Base-by-base conservation (phyloP, 148 eudicot species). In the Nyssa sinensis region DNA sequence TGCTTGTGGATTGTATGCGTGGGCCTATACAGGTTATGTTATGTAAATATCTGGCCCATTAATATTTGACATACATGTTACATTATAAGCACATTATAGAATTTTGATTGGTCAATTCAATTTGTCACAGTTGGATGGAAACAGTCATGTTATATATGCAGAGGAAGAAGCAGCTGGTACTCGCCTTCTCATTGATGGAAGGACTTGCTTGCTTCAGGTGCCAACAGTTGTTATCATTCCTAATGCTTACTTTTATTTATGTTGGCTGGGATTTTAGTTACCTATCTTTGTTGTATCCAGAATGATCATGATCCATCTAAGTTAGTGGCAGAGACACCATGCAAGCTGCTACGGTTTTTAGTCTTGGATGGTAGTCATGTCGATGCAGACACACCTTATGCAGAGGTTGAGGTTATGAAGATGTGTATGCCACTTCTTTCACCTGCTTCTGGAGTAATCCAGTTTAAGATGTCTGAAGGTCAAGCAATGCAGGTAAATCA, bases 161-260 rank as follows among this genome's bases (percentile, higher is more conserved):
- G 99, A 96, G 86, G 99, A 96, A 84, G 99, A 96, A 90, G 98
- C 99, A 33, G 99, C 97, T 72, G 99, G 99, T 75, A 96, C 99
- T 70, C 99, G 99, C 67, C 98, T 96, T 81, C 97, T 96, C 35
- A 96, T 96, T 82, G 99, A 96, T 84, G 99, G 99, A 83, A 88
- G 99, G 81, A 96, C 99, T 68, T 96, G 99, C 82, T 88, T 96
- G 88, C 99, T 96, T 83, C 99, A 95, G 94, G 98, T 95, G 74
- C 64, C 41, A 12, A 37, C 6, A 61, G 10, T 30, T 80, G 16
- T 35, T 31, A 4, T 70, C 62, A 28, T 71, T 55, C n/a, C 24
- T 47, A 14, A 34, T 55, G 72, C 64, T 44, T 79, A 24, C 7
- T 70, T 76, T 58, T 57, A 28, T 67, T 65, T 70, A 24, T 70